A percentile compares a stretch with the other conserved stretches of the same genome.
Evolutionary conservation across 148 eudicot species (phyloP).

Genomic region (Vaccinium macrocarpon): DNA sequence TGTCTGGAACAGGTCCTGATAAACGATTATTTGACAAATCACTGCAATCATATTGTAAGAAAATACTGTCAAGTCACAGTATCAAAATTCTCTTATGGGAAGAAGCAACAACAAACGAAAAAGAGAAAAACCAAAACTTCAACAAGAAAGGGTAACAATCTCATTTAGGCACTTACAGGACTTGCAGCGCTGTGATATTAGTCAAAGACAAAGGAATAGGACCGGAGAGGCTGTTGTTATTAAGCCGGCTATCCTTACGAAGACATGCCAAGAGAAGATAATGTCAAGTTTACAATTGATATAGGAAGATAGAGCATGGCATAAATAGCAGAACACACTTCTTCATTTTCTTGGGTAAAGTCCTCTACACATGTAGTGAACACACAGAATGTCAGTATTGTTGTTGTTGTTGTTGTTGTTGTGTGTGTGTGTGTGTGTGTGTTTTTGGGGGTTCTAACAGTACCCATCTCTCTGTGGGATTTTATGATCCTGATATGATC

Average conservation of each 20-base stretch:
- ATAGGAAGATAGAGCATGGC: not conserved
- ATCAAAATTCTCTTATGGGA: not conserved
- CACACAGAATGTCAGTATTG: not conserved
- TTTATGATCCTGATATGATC: conserved; percentile 5
- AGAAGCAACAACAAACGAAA: not conserved
- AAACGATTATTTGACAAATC: conserved; percentile 48
- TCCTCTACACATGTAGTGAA: not conserved
- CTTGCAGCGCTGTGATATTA: conserved; percentile 25
- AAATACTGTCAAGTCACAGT: conserved; percentile 3
- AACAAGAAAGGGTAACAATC: not conserved
- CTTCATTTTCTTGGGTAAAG: not conserved
- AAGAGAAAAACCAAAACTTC: not conserved
- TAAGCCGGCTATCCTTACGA: conserved; percentile 32
- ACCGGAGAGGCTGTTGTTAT: conserved; percentile 36
- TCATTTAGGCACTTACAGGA: conserved; percentile 28
- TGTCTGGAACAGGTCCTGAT: conserved; percentile 50
- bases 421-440: too few species aligned
- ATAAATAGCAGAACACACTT: not conserved
- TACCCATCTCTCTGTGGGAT: not conserved
- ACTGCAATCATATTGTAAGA: conserved; percentile 21
- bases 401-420: too few species aligned
- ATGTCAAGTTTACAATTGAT: not conserved
- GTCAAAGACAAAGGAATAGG: conserved; percentile 29
- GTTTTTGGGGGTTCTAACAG: not conserved
- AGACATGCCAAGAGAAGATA: conserved; percentile 13